Evolutionary conservation across 805 yeast genomes (phyloP).

Genomic region (Starmerella riodocensis): DNA sequence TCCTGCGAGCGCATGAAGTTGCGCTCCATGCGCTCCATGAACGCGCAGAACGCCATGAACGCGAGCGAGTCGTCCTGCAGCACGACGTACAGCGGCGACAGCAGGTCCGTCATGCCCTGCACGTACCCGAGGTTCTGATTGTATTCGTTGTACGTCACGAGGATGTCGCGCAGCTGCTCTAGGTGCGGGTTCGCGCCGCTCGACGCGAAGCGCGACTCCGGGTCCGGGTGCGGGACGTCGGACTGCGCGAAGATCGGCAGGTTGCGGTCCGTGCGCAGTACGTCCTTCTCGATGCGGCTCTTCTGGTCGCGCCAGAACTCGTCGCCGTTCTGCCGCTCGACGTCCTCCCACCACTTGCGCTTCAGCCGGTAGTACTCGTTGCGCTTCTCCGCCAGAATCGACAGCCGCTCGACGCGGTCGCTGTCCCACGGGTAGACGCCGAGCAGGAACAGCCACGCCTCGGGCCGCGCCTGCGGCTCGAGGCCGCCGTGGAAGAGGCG

Average conservation of each 20-base stretch:
- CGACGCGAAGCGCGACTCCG: slow-evolving; percentile 42
- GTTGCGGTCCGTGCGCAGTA: slow-evolving; percentile 78
- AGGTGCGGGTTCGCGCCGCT: slow-evolving; percentile 70
- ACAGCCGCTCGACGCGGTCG: slow-evolving; percentile 51
- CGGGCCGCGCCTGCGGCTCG: slow-evolving; percentile 42
- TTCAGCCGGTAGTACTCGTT: slow-evolving; percentile 47
- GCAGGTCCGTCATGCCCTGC: slow-evolving; percentile 93
- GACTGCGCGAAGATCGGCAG: slow-evolving; percentile 48
- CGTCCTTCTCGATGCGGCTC: slow-evolving; percentile 82
- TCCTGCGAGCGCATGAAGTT: slow-evolving; percentile 83
- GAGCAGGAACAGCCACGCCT: slow-evolving; percentile 77
- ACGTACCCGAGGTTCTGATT: slow-evolving; percentile 83
- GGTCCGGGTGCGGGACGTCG: slow-evolving; percentile 31
- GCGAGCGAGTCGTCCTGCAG: slow-evolving; percentile 59
- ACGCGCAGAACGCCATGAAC: slow-evolving; percentile 77
- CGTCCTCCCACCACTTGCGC: slow-evolving; percentile 59
- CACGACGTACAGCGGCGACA: slow-evolving; percentile 66
- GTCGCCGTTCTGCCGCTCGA: slow-evolving; percentile 40
- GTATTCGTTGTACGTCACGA: slow-evolving; percentile 74
- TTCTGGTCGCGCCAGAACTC: slow-evolving; percentile 84
- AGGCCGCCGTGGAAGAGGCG: slow-evolving; percentile 87
- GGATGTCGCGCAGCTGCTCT: slow-evolving; percentile 55
- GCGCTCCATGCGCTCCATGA: slow-evolving; percentile 91
- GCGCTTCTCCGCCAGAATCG: slow-evolving; percentile 42
- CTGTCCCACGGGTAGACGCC: slow-evolving; percentile 86